Evolutionary conservation across 306 rosid genomes (phyloP), one percentile per base, ranked within the genome.

Genomic region (Pyrus pyrifolia): DNA sequence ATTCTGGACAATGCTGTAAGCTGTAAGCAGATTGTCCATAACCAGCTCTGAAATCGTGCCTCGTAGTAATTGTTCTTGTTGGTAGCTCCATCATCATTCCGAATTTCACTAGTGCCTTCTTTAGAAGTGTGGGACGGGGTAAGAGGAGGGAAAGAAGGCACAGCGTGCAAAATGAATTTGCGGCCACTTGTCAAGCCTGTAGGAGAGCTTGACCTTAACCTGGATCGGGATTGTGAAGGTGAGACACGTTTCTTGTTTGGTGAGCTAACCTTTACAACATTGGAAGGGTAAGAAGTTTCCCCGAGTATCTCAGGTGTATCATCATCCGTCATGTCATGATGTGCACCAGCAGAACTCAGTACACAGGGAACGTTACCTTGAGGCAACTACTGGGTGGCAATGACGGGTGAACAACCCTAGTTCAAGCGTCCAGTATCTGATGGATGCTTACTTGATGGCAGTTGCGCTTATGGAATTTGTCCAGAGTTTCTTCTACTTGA

Each of bases 91-190:
- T 8, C 31, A 6, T 13, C 70, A 21, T 68, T 46, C 73, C 13
- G 45, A 60, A 18, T 33, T 33, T 33, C 45, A 13, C 14, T 13
- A 23, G 13, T 64, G 19, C 23, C 29, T 21, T 27, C 74, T 63
- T 65, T 57, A n/a, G 51, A 64, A 70, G 77, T 65, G 13, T 30
- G 67, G 57, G 66, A 65, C 3, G 78, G 77, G 21, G 64, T 51
- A 42, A 71, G 81, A 23, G 70, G 64, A 30, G 83, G 79, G 60
- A 70, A 78, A 67, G 70, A n/a, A 52, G 76, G 81, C 67, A 72
- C 2, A 9, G 45, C 40, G 17, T 79, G 72, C 27, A 62, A 71
- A 42, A 51, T 40, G 57, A 67, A 38, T 61, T 51, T 72, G 29
- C 75, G 57, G 69, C 58, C 53, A 63, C 71, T 31, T 30, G 66